A percentile compares a stretch with the other conserved stretches of the same genome.
phyloP scores from a whole-genome alignment of 148 eudicot genomes.

The Chenopodium suecicum region DNA sequence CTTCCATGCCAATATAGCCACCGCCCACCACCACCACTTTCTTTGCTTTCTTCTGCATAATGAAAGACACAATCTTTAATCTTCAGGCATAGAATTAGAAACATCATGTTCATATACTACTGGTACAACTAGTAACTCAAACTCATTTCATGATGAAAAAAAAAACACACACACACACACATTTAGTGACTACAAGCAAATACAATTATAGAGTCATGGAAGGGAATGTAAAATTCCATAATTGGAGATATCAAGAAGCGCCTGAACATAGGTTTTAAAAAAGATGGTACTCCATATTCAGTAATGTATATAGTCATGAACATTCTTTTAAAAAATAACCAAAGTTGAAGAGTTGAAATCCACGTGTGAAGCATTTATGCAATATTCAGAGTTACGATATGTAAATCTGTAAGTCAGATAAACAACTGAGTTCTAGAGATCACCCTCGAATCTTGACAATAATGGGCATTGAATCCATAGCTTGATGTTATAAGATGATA shows the following conservation, averaged over 20 bases:
- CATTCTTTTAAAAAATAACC: neutral
- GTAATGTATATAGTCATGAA: neutral
- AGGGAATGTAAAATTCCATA: neutral
- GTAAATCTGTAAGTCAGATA: neutral
- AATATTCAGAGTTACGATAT: neutral
- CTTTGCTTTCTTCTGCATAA: constrained; percentile 64
- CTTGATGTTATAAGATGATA: neutral
- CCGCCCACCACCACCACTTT: constrained; percentile 95
- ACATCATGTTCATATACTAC: neutral
- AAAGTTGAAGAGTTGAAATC: neutral
- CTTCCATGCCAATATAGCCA: constrained; percentile 99
- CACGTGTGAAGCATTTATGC: neutral
- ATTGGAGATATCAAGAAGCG: neutral
- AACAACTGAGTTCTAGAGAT: neutral
- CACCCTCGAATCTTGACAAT: neutral
- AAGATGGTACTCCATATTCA: neutral
- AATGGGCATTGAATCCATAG: constrained; percentile 1
- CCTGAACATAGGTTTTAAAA: neutral
- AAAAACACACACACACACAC: neutral
- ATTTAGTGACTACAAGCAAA: neutral
- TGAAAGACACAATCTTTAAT: constrained; percentile 13
- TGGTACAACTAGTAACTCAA: neutral
- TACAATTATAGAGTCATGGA: no score
- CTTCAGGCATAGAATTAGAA: constrained; percentile 3
- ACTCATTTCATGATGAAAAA: neutral